Conservation (phyloP, 2,329 filamentous ascomycete species). For the Venturia nashicola region DNA sequence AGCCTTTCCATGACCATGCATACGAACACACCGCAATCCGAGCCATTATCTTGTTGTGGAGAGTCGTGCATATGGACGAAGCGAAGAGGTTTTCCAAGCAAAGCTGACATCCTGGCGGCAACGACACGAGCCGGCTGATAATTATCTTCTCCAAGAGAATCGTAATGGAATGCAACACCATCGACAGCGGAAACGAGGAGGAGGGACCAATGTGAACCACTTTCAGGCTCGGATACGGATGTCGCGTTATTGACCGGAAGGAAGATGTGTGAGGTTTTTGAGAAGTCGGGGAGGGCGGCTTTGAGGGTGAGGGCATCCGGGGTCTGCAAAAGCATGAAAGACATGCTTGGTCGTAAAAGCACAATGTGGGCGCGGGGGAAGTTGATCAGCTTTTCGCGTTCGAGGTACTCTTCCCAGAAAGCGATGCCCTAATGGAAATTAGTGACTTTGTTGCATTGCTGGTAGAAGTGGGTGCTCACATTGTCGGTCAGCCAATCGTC, state of each 20-base stretch:
- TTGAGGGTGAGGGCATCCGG: conserved; percentile 42
- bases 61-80: conserved; percentile 77
- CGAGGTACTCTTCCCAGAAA: conserved; percentile 51
- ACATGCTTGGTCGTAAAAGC: conserved; percentile 85
- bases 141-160: conserved; percentile 70
- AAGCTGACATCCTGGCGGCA: conserved; percentile 52
- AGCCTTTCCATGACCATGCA: conserved; percentile 91
- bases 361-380: conserved; percentile 79
- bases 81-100: conserved; percentile 55
- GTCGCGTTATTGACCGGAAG: conserved; percentile 85
- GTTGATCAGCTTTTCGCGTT: conserved; percentile 70
- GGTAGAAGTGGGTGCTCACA: conserved; percentile 93
- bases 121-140: conserved; percentile 58
- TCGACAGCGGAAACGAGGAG: conserved; percentile 83
- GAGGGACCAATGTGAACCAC: conserved; percentile 88
- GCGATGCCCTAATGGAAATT: conserved; percentile 10
- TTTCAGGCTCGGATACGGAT: conserved; percentile 66
- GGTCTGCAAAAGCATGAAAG: conserved; percentile 76
- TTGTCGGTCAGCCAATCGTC: conserved; percentile 97
- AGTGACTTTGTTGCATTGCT: conserved; percentile 23
- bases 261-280: conserved; percentile 78
- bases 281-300: conserved; percentile 70
- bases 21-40: conserved; percentile 91
- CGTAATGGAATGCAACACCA: conserved; percentile 91
- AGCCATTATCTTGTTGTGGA: conserved; percentile 84